phyloP scores from a whole-genome alignment of 1,139 yeast species.

The Hansenula lynferdii region DNA sequence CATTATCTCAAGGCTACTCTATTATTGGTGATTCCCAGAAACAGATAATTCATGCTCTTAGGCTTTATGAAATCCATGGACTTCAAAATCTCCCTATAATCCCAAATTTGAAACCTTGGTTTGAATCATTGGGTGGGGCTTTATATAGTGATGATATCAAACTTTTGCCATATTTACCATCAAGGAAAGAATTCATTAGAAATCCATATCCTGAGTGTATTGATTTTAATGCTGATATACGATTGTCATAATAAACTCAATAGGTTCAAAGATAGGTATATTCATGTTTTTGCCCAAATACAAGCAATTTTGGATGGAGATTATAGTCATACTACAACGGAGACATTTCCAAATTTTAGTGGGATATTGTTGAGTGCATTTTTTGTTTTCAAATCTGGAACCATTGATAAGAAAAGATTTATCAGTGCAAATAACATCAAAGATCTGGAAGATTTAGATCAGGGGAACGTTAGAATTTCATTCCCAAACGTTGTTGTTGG shows the following conservation, averaged over 20 bases:
- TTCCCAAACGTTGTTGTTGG: neutral
- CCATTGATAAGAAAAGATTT: neutral
- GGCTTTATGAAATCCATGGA: neutral
- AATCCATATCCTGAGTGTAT: neutral
- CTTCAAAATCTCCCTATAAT: neutral
- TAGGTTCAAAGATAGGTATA: neutral
- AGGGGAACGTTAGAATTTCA: neutral
- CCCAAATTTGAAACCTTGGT: neutral
- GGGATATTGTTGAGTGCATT: neutral
- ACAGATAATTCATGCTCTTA: neutral
- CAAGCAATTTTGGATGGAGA: neutral
- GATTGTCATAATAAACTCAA: neutral
- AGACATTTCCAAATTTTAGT: neutral
- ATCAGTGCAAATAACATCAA: neutral
- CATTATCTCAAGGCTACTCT: neutral
- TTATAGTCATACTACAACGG: neutral
- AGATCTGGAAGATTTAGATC: neutral
- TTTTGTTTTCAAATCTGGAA: neutral
- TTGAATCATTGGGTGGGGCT: neutral
- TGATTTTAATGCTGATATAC: neutral
- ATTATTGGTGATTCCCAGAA: neutral
- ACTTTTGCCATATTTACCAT: neutral
- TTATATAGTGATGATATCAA: neutral
- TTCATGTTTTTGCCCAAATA: neutral
- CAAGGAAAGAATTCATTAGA: neutral